Evolutionary conservation across 768 basidiomycete species (phyloP).

Genomic region (Serendipita vermifera): DNA sequence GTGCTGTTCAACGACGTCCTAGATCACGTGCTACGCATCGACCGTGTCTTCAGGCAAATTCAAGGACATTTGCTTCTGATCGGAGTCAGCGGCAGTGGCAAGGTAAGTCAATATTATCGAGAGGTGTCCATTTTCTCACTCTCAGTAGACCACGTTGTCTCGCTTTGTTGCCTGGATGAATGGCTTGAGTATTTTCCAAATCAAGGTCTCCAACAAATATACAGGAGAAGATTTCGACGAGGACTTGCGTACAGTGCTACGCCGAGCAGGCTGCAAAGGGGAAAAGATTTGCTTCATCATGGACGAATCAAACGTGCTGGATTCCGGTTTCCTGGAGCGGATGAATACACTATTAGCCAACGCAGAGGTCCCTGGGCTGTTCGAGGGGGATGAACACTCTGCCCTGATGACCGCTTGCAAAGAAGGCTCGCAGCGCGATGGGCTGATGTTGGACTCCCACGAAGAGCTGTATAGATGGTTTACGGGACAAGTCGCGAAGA

Average conservation of each 20-base stretch:
- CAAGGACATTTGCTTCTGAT: slow-evolving; percentile 95
- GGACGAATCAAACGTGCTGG: slow-evolving; percentile 99
- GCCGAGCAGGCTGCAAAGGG: slow-evolving; percentile 92
- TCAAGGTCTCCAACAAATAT: slow-evolving; percentile 99
- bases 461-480: slow-evolving; percentile 99
- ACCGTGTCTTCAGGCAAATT: slow-evolving; percentile 95
- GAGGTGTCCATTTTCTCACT: slow-evolving; percentile 10
- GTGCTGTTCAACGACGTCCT: slow-evolving; percentile 98
- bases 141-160: slow-evolving; percentile 76
- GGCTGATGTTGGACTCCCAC: slow-evolving; percentile 93
- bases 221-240: slow-evolving; percentile 98
- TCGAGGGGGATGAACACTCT: slow-evolving; percentile 98
- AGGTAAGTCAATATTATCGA: slow-evolving; percentile 39
- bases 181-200: slow-evolving; percentile 96
- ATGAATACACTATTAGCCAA: slow-evolving; percentile 99
- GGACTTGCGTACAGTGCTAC: slow-evolving; percentile 86
- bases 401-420: slow-evolving; percentile 99
- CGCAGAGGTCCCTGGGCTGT: slow-evolving; percentile 99
- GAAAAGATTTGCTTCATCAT: slow-evolving; percentile 99
- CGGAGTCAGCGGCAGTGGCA: slow-evolving; percentile 96
- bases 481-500: slow-evolving; percentile 94
- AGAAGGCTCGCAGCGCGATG: slow-evolving; percentile 97
- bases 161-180: slow-evolving; percentile 99
- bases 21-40: slow-evolving; percentile 94
- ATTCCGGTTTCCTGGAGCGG: slow-evolving; percentile 97